Conservation (phyloP, 805 yeast species). For the Candida pini region DNA sequence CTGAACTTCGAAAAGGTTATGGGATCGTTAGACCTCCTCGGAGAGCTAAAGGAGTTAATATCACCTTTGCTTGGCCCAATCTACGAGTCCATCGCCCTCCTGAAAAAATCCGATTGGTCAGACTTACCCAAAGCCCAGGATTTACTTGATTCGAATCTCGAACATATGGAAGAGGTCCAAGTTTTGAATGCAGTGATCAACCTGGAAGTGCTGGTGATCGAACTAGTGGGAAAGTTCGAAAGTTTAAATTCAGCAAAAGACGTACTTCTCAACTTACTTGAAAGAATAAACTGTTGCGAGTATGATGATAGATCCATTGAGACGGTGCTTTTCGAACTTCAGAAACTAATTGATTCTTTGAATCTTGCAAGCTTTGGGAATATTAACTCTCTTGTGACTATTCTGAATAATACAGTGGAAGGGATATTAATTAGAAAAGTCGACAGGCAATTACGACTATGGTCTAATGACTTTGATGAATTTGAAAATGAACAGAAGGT, state of each 20-base stretch:
- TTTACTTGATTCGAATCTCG: constrained; percentile 27
- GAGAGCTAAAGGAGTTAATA: constrained; percentile 38
- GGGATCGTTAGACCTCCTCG: constrained; percentile 22
- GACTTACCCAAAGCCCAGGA: constrained; percentile 45
- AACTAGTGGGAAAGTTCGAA: constrained; percentile 27
- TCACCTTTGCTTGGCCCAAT: constrained; percentile 21
- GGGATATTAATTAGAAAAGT: constrained; percentile 27
- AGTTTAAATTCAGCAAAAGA: constrained; percentile 26
- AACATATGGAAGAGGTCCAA: constrained; percentile 23
- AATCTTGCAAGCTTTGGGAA: constrained; percentile 33
- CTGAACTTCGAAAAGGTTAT: constrained; percentile 28
- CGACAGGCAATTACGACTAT: constrained; percentile 8
- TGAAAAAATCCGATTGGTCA: constrained; percentile 48
- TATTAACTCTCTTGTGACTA: constrained; percentile 26
- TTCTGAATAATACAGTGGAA: constrained; percentile 30
- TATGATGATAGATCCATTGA: constrained; percentile 20
- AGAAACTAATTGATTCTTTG: constrained; percentile 30
- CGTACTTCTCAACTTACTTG: constrained; percentile 17
- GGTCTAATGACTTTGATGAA: constrained; percentile 4
- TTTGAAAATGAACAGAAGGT: constrained; percentile 27
- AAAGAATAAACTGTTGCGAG: constrained; percentile 22
- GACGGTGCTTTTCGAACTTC: constrained; percentile 25
- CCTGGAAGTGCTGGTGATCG: constrained; percentile 28
- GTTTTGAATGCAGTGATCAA: constrained; percentile 25
- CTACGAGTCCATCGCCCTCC: constrained; percentile 26